Evolutionary conservation across 768 basidiomycete genomes (phyloP), one percentile per base, ranked within the genome.

Genomic region (Naganishia onofrii): DNA sequence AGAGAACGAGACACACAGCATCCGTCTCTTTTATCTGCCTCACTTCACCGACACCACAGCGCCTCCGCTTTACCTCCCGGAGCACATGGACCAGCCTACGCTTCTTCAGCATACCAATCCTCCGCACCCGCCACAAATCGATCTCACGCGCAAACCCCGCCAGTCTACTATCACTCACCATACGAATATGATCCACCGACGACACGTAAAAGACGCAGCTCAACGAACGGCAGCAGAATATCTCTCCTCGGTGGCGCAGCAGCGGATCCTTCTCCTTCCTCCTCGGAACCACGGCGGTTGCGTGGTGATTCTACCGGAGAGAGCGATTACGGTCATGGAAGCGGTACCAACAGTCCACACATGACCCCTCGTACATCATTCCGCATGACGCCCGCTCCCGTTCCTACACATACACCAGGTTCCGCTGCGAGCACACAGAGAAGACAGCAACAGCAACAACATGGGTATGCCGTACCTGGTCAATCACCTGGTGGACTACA

Each of bases 231-330:
- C 1, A 63, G 60, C 17, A 36, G 38, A 13, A 63, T 23, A n/a
- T 46, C 42, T 38, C 19, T 63, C 31, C 44, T 65, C 34, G 52
- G 19, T 28, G 55, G 32, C 57, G n/a, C 42, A 44, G 31, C 53
- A 19, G 31, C 53, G 5, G 56, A 67, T 26, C 28, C 36, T 29
- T 23, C 26, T 34, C 28, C 60, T 64, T 64, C 54, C 5, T 38
- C 46, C 56, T 58, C 23, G 42, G 36, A 67, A 58, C 46, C 19
- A 51, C 26, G 38, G 46, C 31, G 67, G 54, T 65, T 31, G 57
- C 36, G 13, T 58, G 53, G 7, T 31, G 46, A 31, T 36, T 56
- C 32, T 34, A 31, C 5, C 17, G 10, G 36, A 77, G 78, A 26
- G 7, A 63, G 60, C 42, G 60, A 63, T 46, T 42, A 63, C 6